phyloP scores from a whole-genome alignment of 805 yeast genomes.

The Hanseniaspora opuntiae region DNA sequence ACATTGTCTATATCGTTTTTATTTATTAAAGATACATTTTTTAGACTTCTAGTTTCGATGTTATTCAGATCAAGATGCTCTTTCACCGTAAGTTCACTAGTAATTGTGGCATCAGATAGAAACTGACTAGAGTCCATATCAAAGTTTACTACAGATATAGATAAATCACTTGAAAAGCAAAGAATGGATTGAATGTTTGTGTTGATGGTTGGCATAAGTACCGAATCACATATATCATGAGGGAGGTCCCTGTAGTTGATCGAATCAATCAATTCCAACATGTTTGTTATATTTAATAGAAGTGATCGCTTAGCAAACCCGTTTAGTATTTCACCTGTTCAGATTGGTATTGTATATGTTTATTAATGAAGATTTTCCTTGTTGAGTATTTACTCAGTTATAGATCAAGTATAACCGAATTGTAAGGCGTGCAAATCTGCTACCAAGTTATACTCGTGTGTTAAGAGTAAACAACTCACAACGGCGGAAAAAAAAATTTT shows the following conservation, averaged over 20 bases:
- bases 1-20: neutral
- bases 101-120: neutral
- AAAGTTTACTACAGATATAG: neutral
- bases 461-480: too few species aligned
- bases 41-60: neutral
- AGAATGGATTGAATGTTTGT: neutral
- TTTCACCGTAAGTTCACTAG: neutral
- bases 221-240: neutral
- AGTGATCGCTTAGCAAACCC: too few species aligned
- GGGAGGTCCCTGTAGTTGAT: neutral
- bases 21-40: neutral
- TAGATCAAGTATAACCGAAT: too few species aligned
- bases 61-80: neutral
- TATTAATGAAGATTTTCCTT: too few species aligned
- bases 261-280: neutral
- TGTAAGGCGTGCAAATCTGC: too few species aligned
- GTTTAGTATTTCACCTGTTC: too few species aligned
- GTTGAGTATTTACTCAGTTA: too few species aligned
- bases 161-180: neutral
- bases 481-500: too few species aligned
- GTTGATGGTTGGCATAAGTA: neutral
- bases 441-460: too few species aligned
- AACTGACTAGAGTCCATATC: neutral
- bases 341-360: too few species aligned
- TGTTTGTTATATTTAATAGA: neutral